phyloP scores from a whole-genome alignment of 306 rosid species.

The Nissolia schottii region DNA sequence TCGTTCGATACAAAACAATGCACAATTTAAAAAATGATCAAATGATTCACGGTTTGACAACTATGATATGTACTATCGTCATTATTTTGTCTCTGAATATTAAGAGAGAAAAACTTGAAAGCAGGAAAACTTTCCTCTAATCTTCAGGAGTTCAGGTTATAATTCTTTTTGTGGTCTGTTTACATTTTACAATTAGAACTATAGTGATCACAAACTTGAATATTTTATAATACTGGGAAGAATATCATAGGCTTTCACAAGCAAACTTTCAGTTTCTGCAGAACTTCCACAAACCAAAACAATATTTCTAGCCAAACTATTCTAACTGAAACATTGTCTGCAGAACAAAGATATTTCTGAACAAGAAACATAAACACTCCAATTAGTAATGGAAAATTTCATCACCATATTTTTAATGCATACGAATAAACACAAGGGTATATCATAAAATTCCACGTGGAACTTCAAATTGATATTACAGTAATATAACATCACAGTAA shows the following conservation, averaged over 20 bases:
- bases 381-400: background rate
- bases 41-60: no score
- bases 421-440: background rate
- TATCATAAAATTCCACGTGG: no score
- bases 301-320: background rate
- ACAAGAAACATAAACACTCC: background rate
- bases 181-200: background rate
- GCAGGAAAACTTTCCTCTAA: no score
- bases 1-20: no score
- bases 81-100: background rate
- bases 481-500: no score
- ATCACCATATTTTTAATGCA: conserved; percentile 43
- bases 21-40: no score
- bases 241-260: background rate
- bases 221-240: no score
- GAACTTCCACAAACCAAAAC: background rate
- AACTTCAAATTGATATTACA: no score
- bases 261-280: no score
- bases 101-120: background rate
- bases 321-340: background rate
- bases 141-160: no score
- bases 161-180: conserved; percentile 6
- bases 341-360: background rate
- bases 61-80: no score
- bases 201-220: background rate